A percentile compares a stretch with the other conserved stretches of the same genome.
Conservation (phyloP, 2,329 filamentous ascomycete species). For the Cordyceps cicadae region DNA sequence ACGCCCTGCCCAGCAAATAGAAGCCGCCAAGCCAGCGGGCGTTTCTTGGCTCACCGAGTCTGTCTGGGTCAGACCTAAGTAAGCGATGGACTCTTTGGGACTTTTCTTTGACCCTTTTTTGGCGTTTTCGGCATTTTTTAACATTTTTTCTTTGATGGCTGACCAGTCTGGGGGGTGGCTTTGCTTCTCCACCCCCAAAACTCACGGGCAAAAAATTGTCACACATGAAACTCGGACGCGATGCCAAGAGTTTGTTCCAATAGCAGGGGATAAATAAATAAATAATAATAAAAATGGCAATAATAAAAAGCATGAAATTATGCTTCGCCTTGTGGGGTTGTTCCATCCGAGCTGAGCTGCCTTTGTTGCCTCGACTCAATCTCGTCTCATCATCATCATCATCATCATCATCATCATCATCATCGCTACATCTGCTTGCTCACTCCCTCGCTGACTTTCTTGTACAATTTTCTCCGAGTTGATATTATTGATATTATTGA, state of each 20-base stretch:
- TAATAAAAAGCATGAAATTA: no score
- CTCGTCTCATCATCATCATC: not conserved
- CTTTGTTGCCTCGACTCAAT: not conserved
- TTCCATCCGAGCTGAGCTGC: not conserved
- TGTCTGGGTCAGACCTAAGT: not conserved
- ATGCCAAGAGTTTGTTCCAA: conserved; percentile 4
- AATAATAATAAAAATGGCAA: not conserved
- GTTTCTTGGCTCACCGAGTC: conserved; percentile 1
- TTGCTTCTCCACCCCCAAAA: conserved; percentile 5
- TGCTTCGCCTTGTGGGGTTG: not conserved
- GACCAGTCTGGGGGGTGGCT: not conserved
- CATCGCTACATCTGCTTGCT: no score
- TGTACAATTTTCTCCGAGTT: not conserved
- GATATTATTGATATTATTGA: no score
- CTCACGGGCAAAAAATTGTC: not conserved
- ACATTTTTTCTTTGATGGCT: not conserved
- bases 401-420: not conserved
- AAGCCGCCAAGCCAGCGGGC: conserved; percentile 1
- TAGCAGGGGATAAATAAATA: not conserved
- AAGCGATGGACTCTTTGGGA: not conserved
- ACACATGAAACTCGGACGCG: conserved; percentile 4
- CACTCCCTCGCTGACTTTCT: no score
- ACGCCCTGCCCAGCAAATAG: not conserved
- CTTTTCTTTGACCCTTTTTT: not conserved
- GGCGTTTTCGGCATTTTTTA: no score